Percentiles rank a stretch among this genome's conserved stretches.
phyloP scores from a whole-genome alignment of 352 stramenopile species.

The Phytophthora sp. region DNA sequence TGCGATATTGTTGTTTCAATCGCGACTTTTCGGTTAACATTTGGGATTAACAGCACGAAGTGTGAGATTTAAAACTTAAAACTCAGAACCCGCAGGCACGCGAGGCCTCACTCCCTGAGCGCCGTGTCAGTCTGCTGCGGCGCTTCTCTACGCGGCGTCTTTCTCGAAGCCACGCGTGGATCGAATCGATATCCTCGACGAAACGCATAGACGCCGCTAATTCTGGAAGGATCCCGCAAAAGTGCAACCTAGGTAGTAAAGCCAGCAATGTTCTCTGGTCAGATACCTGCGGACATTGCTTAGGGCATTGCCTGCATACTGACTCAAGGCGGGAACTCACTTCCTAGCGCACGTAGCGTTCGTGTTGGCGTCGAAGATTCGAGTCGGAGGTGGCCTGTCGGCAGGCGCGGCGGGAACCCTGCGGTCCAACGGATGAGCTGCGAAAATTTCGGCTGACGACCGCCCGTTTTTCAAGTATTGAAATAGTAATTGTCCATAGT shows the following conservation, averaged over 20 bases:
- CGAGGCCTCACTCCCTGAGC: too few species aligned
- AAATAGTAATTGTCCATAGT: conserved; percentile 2
- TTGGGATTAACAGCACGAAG: too few species aligned
- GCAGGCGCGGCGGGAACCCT: not conserved
- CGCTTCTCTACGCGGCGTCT: not conserved
- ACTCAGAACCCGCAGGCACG: too few species aligned
- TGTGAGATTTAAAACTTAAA: too few species aligned
- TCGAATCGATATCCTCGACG: conserved; percentile 6
- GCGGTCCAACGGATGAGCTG: not conserved
- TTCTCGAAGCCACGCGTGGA: not conserved
- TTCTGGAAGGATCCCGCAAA: conserved; percentile 10
- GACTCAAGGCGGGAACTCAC: not conserved
- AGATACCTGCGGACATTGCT: not conserved
- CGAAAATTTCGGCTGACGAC: conserved; percentile 12
- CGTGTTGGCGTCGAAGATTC: not conserved
- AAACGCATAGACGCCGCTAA: conserved; percentile 4
- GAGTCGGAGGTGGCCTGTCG: not conserved
- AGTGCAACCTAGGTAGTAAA: conserved; percentile 13
- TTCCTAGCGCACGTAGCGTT: not conserved
- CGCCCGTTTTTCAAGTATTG: not conserved
- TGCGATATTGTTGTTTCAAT: conserved; percentile 7
- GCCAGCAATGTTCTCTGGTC: conserved; percentile 10
- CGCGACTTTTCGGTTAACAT: too few species aligned
- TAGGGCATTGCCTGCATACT: conserved; percentile 11
- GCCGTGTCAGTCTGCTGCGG: too few species aligned